Conservation (phyloP, 345 rosid genomes). For the Erodium maritimum region DNA sequence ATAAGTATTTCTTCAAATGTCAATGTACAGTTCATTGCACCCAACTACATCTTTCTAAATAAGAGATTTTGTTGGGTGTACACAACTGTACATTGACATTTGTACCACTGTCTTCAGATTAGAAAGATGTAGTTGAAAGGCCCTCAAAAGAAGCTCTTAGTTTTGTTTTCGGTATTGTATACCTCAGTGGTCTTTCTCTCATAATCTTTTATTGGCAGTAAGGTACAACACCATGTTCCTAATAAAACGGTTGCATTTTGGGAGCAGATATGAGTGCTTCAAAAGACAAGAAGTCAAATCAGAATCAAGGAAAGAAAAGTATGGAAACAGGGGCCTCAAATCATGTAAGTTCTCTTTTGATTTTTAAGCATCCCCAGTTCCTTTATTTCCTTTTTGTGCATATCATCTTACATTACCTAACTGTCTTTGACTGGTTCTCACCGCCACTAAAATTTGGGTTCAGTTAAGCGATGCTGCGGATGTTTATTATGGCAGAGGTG, state of each 20-base stretch:
- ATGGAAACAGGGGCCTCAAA: constrained; percentile 4
- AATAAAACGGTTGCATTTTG: neutral
- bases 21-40: too few species aligned
- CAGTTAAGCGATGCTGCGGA: constrained; percentile 1
- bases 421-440: neutral
- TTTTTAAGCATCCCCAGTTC: neutral
- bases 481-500: neutral
- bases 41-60: too few species aligned
- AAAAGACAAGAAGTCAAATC: constrained; percentile 10
- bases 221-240: neutral
- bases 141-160: too few species aligned
- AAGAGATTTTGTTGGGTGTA: too few species aligned
- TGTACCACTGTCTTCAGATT: too few species aligned
- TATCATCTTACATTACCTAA: neutral
- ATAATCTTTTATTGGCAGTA: too few species aligned
- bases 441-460: neutral
- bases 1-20: too few species aligned
- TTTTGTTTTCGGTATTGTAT: too few species aligned
- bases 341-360: constrained; percentile 1
- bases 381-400: too few species aligned
- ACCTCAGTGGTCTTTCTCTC: too few species aligned
- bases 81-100: too few species aligned
- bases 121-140: too few species aligned
- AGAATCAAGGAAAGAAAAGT: neutral
- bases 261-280: constrained; percentile 15